These are phyloP conservation scores for Medicago ruthenica DNA, from an alignment of 306 rosid species.

Conservation along the genomic window DNA sequence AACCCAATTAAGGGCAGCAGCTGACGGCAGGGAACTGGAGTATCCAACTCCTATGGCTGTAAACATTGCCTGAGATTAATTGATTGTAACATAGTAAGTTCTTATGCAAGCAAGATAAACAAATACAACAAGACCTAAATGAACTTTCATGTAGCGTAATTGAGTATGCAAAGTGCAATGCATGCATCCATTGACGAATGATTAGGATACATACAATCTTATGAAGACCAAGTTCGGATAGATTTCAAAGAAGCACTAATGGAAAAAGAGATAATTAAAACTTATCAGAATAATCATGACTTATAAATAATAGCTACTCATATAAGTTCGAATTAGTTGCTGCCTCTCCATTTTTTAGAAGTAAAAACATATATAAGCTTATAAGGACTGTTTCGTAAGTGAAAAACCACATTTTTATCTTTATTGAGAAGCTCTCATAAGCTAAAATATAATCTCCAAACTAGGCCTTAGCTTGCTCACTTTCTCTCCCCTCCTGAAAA, in stretches of 20 bases:
- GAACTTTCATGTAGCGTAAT: conserved; percentile 15
- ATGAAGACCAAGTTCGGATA: background rate
- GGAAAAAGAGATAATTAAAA: background rate
- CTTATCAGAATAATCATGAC: background rate
- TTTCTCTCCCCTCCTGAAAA: background rate
- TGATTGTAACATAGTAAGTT: conserved; percentile 43
- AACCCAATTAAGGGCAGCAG: conserved; percentile 95
- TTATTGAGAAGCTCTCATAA: background rate
- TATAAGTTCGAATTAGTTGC: background rate
- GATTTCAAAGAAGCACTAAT: background rate
- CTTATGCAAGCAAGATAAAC: conserved; percentile 27
- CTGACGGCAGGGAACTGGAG: conserved; percentile 83
- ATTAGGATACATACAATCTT: background rate
- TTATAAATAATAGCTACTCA: background rate
- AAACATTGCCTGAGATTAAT: conserved; percentile 82
- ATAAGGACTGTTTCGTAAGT: background rate
- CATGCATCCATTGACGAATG: background rate
- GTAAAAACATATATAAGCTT: background rate
- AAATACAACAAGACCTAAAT: background rate
- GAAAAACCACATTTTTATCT: background rate
- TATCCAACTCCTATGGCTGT: conserved; percentile 89
- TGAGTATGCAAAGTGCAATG: conserved; percentile 19
- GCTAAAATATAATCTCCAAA: conserved; percentile 9
- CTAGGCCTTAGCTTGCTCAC: background rate
- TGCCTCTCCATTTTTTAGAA: background rate